Evolutionary conservation across 1,139 yeast species (phyloP).

Genomic region (Pichia sp.): DNA sequence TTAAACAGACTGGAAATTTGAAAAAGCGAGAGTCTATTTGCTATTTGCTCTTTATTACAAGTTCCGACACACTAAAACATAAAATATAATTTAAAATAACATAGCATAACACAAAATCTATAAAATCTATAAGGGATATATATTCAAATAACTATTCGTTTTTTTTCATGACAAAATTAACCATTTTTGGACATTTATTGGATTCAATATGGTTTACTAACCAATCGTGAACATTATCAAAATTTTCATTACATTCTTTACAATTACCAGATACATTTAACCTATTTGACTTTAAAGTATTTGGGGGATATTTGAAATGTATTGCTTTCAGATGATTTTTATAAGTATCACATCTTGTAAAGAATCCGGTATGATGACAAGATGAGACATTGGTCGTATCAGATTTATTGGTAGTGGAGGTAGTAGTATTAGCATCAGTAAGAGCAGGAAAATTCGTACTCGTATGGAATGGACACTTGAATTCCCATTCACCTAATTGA

Average conservation of each 20-base stretch:
- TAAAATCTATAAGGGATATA: background rate
- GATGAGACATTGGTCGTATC: background rate
- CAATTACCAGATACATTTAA: slow-evolving; percentile 64
- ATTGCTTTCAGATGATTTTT: slow-evolving; percentile 86
- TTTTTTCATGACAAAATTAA: slow-evolving; percentile 10
- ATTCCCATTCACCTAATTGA: slow-evolving; percentile 51
- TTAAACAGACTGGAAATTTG: too few species aligned
- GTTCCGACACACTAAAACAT: background rate
- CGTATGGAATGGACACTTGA: slow-evolving; percentile 38
- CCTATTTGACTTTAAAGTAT: slow-evolving; percentile 77
- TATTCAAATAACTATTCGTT: background rate
- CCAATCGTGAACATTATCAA: slow-evolving; percentile 75
- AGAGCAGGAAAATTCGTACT: background rate
- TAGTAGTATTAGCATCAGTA: too few species aligned
- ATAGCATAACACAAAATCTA: background rate
- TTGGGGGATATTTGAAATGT: slow-evolving; percentile 84
- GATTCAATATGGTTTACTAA: slow-evolving; percentile 63
- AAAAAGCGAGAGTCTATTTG: too few species aligned
- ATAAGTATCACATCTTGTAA: slow-evolving; percentile 84
- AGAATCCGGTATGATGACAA: slow-evolving; percentile 80
- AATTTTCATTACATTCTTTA: slow-evolving; percentile 63
- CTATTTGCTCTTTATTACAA: too few species aligned
- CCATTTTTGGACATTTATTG: slow-evolving; percentile 36
- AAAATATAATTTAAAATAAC: background rate
- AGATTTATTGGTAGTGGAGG: background rate